Evolutionary conservation across 2,329 filamentous ascomycete genomes (phyloP).

Genomic region (Apiospora rasikravindrae): DNA sequence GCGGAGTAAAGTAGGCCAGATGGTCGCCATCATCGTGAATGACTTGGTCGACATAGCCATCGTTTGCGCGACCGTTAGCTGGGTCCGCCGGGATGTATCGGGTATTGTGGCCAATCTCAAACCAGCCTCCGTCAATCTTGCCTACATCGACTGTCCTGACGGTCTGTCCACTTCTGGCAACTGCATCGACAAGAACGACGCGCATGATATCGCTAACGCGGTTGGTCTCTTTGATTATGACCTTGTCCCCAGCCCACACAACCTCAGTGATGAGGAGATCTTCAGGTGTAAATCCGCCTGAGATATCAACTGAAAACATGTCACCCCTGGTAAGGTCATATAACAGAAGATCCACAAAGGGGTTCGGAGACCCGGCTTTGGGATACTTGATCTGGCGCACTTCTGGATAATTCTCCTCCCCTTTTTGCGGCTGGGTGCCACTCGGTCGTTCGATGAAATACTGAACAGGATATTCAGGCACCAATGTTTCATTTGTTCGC

Average conservation of each 20-base stretch:
- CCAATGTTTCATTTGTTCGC: conserved; percentile 89
- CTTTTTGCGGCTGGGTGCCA: conserved; percentile 67
- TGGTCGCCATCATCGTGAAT: conserved; percentile 89
- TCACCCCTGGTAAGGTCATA: conserved; percentile 82
- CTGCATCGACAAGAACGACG: conserved; percentile 83
- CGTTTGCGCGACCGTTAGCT: conserved; percentile 72
- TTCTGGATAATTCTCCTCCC: conserved; percentile 89
- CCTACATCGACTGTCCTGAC: conserved; percentile 81
- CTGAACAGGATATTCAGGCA: conserved; percentile 90
- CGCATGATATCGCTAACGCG: conserved; percentile 91
- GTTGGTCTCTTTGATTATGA: conserved; percentile 91
- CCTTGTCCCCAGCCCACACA: conserved; percentile 84
- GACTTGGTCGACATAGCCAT: conserved; percentile 92
- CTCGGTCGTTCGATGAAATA: conserved; percentile 91
- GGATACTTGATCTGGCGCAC: conserved; percentile 94
- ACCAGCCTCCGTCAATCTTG: conserved; percentile 93
- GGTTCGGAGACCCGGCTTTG: conserved; percentile 93
- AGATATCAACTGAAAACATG: conserved; percentile 78
- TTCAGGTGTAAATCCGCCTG: conserved; percentile 78
- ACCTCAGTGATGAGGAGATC: conserved; percentile 92
- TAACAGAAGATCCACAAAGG: conserved; percentile 84
- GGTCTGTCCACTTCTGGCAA: conserved; percentile 73
- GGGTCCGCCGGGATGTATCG: conserved; percentile 86
- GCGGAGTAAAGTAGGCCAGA: conserved; percentile 87
- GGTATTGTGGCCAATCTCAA: conserved; percentile 89